Conservation (phyloP, 768 basidiomycete genomes). For the Phaeotremella skinneri region DNA sequence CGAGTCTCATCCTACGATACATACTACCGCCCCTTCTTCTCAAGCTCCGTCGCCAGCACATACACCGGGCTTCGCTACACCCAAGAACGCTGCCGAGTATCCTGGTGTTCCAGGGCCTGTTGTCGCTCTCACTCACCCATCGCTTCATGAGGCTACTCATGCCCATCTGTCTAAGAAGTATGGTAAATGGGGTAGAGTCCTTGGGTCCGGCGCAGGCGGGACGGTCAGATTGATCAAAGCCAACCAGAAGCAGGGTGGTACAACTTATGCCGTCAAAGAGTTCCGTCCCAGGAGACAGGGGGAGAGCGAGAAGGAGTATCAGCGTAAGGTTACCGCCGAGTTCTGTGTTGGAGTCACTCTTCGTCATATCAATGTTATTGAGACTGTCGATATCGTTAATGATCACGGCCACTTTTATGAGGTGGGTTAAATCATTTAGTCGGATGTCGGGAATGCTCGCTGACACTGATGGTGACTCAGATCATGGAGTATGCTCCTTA, state of each 20-base stretch:
- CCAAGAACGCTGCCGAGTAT: constrained; percentile 42
- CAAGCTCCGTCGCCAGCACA: constrained; percentile 14
- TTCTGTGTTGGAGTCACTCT: constrained; percentile 84
- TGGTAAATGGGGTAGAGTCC: constrained; percentile 94
- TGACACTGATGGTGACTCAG: constrained; percentile 56
- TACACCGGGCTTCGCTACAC: constrained; percentile 40
- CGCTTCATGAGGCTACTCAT: constrained; percentile 52
- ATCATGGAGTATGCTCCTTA: constrained; percentile 99
- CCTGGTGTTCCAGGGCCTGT: constrained; percentile 49
- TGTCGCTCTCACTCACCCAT: constrained; percentile 48
- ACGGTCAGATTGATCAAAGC: constrained; percentile 95
- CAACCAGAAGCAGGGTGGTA: constrained; percentile 72
- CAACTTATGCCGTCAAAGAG: constrained; percentile 94
- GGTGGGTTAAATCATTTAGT: constrained; percentile 57
- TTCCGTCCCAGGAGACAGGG: constrained; percentile 84
- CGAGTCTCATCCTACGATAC: constrained; percentile 3
- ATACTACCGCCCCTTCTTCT: constrained; percentile 14
- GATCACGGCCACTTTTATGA: constrained; percentile 99
- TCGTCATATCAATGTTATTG: constrained; percentile 93
- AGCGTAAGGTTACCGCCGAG: constrained; percentile 99
- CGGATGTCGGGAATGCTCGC: neutral
- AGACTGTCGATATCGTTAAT: constrained; percentile 95
- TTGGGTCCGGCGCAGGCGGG: constrained; percentile 96
- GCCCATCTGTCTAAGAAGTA: constrained; percentile 93
- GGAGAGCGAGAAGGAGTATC: constrained; percentile 93